Evolutionary conservation across 306 rosid species (phyloP).

Genomic region (Begonia masoniana): DNA sequence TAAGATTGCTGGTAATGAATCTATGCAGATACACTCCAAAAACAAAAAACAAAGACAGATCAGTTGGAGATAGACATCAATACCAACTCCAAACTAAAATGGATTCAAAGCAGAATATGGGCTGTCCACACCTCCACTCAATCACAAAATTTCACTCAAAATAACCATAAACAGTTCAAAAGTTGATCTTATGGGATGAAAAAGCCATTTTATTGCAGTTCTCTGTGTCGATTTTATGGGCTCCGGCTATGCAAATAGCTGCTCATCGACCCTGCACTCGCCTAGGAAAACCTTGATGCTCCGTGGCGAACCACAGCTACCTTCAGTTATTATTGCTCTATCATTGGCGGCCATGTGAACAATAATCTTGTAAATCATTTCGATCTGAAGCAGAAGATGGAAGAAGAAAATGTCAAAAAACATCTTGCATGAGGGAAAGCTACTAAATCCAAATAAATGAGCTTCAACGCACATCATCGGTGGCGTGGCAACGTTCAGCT

Average conservation of each 20-base stretch:
- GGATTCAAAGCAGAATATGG: too few relatives aligned
- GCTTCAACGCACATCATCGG: slow-evolving; percentile 44
- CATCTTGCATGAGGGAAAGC: neutral
- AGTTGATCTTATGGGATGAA: too few relatives aligned
- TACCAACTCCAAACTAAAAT: too few relatives aligned
- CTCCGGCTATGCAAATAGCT: slow-evolving; percentile 23
- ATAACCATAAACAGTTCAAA: too few relatives aligned
- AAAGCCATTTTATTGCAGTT: too few relatives aligned
- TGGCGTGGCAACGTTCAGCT: slow-evolving; percentile 52
- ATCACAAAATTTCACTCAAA: too few relatives aligned
- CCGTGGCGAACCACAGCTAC: slow-evolving; percentile 75
- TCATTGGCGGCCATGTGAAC: slow-evolving; percentile 90
- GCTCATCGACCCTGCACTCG: slow-evolving; percentile 61
- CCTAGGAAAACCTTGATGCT: slow-evolving; percentile 71
- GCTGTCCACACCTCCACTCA: too few relatives aligned
- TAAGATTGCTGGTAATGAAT: too few relatives aligned
- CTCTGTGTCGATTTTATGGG: too few relatives aligned
- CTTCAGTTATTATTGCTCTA: slow-evolving; percentile 80
- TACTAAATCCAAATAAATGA: neutral
- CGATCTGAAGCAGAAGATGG: slow-evolving; percentile 33
- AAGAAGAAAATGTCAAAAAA: neutral
- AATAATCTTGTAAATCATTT: slow-evolving; percentile 76
- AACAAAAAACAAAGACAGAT: too few relatives aligned
- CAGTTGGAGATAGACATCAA: too few relatives aligned
- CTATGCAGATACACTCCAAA: too few relatives aligned